Evolutionary conservation across 73 alveolate genomes (phyloP), one percentile per base, ranked within the genome.

Genomic region (Uronychia setigera): DNA sequence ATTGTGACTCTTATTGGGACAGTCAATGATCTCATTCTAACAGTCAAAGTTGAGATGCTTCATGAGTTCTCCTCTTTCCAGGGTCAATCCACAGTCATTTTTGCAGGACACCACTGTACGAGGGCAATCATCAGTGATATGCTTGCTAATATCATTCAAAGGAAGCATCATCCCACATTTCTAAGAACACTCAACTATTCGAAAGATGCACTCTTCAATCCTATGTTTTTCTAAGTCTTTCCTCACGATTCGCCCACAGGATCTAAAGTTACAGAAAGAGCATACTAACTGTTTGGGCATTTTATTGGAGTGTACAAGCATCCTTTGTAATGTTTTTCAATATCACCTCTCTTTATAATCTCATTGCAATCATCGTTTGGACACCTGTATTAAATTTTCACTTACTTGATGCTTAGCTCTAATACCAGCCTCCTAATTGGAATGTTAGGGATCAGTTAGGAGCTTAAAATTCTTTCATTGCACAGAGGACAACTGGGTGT

Each of bases 41-140:
- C 99, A 96, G 31, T 58, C 85, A n/a, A 85, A 77, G 25, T 74
- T 46, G 1, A 96, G n/a, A 89, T 96, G 99, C 59, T 77, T 88
- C 58, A 89, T 91, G 81, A 89, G 59, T 25, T 92, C 93, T 31
- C 94, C 97, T 92, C 99, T 85, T 82, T 92, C 96, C 0, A 96
- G 33, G n/a, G 57, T 27, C 26, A 77, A 78, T 11, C 96, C 97
- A 76, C 99, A 96, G 31, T 78, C 58, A 82, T 89, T 87, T 27
- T 91, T 88, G 79, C 99, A 96, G 29, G 59, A 30, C 0, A 96
- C 81, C 58, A 77, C 74, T 35, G 76, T 90, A 74, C 88, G 93
- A n/a, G 92, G 89, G 87, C 99, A 96, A 78, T 78, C 92, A 1
- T 31, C 28, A 31, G 58, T 29, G 29, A 92, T 81, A 82, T 92